phyloP scores from a whole-genome alignment of 129 eudicot species.

The Apium graveolens region DNA sequence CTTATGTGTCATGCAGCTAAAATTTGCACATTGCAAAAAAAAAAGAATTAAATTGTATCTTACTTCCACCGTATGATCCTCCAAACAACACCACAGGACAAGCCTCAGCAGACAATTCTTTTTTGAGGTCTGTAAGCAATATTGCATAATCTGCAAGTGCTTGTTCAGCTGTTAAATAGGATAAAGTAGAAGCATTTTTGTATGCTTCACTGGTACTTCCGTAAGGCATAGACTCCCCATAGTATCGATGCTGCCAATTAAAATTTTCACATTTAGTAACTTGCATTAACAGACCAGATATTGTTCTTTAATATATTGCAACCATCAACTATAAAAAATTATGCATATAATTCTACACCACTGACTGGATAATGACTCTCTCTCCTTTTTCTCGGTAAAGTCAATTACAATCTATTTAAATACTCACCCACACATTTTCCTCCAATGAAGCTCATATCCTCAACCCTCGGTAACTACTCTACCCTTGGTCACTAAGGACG shows the following conservation, averaged over 20 bases:
- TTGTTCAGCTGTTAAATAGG: constrained; percentile 75
- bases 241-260: constrained; percentile 77
- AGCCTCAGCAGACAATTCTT: constrained; percentile 75
- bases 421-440: neutral
- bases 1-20: neutral
- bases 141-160: constrained; percentile 91
- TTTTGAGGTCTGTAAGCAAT: constrained; percentile 62
- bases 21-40: neutral
- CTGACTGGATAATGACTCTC: neutral
- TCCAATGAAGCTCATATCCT: too few relatives aligned
- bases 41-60: constrained; percentile 19
- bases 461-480: too few relatives aligned
- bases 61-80: constrained; percentile 98
- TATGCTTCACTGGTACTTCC: constrained; percentile 65
- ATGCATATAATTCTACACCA: neutral
- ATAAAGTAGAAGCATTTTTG: constrained; percentile 60
- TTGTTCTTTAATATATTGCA: neutral
- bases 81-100: constrained; percentile 92
- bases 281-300: neutral
- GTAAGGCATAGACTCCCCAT: constrained; percentile 87
- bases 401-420: too few relatives aligned
- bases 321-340: neutral
- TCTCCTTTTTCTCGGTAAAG: neutral
- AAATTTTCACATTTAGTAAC: neutral
- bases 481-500: too few relatives aligned